Conservation (phyloP, 805 yeast genomes). For the Starmerella bombicola region DNA sequence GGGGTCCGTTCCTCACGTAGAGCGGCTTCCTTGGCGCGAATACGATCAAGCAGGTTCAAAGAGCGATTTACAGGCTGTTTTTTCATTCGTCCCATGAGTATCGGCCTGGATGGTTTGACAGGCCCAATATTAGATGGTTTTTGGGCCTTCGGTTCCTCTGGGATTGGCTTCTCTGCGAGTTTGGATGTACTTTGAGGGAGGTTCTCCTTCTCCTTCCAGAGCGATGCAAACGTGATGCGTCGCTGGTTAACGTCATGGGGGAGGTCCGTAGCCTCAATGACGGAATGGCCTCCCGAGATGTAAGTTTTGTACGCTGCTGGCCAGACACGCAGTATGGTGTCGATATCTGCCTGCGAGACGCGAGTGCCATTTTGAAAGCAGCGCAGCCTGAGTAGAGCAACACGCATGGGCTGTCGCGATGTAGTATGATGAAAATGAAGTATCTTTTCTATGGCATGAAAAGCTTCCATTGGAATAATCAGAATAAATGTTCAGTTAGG, state of each 20-base stretch:
- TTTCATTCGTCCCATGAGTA: constrained; percentile 3
- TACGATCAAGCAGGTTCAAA: constrained; percentile 23
- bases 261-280: constrained; percentile 14
- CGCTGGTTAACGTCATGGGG: constrained; percentile 11
- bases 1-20: constrained; percentile 6
- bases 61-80: neutral
- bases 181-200: neutral
- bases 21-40: constrained; percentile 26
- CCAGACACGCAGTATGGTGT: constrained; percentile 20
- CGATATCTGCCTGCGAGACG: constrained; percentile 17
- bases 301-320: constrained; percentile 22
- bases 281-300: constrained; percentile 1
- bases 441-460: constrained; percentile 22
- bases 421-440: constrained; percentile 21
- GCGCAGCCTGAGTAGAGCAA: constrained; percentile 17
- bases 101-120: neutral
- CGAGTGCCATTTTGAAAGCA: constrained; percentile 19
- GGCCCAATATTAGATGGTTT: too few relatives aligned
- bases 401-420: constrained; percentile 19
- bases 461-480: constrained; percentile 15
- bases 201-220: constrained; percentile 15
- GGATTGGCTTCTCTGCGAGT: neutral
- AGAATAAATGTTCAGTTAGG: too few relatives aligned
- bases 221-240: neutral
- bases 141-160: neutral